A percentile compares a stretch with the other conserved stretches of the same genome.
These are phyloP conservation scores for Lolium multiflorum DNA, from an alignment of 176 grass and related monocot species.

Conservation along the genomic window DNA sequence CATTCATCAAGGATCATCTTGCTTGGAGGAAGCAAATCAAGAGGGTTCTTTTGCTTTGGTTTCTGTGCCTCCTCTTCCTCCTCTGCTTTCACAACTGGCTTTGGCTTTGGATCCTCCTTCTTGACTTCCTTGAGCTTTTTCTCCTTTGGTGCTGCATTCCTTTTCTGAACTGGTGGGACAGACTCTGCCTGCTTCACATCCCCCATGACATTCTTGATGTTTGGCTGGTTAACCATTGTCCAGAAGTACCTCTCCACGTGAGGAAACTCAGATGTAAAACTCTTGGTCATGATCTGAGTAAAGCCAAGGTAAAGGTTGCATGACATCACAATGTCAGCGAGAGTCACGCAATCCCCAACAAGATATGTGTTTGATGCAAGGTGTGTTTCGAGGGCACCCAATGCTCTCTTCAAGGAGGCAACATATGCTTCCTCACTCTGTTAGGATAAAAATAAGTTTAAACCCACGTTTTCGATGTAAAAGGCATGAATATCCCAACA, in stretches of 20 bases:
- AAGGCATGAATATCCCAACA: background rate
- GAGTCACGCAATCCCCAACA: slow-evolving; percentile 72
- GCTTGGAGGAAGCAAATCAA: slow-evolving; percentile 85
- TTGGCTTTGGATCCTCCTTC: slow-evolving; percentile 69
- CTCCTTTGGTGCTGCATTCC: slow-evolving; percentile 64
- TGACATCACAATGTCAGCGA: slow-evolving; percentile 85
- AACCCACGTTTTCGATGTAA: background rate
- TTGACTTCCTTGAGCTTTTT: slow-evolving; percentile 72
- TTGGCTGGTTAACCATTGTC: slow-evolving; percentile 87
- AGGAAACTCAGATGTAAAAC: slow-evolving; percentile 73
- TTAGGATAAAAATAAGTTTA: slow-evolving; percentile 14
- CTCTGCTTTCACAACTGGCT: slow-evolving; percentile 40
- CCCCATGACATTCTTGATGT: slow-evolving; percentile 63
- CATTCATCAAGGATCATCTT: slow-evolving; percentile 95
- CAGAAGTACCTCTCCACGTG: slow-evolving; percentile 95
- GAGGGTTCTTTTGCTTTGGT: slow-evolving; percentile 81
- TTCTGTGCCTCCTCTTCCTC: slow-evolving; percentile 85
- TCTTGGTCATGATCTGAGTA: slow-evolving; percentile 62
- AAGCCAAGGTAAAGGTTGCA: slow-evolving; percentile 75
- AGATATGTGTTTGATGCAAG: slow-evolving; percentile 77
- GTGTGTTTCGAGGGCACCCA: slow-evolving; percentile 74
- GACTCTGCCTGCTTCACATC: slow-evolving; percentile 74
- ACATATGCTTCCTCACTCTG: slow-evolving; percentile 69
- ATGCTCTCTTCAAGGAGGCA: slow-evolving; percentile 65
- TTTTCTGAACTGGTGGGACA: slow-evolving; percentile 59